Percentiles rank a stretch among this genome's conserved stretches.
Conservation (phyloP, 1,284 basidiomycete genomes). For the Irpex sp. region DNA sequence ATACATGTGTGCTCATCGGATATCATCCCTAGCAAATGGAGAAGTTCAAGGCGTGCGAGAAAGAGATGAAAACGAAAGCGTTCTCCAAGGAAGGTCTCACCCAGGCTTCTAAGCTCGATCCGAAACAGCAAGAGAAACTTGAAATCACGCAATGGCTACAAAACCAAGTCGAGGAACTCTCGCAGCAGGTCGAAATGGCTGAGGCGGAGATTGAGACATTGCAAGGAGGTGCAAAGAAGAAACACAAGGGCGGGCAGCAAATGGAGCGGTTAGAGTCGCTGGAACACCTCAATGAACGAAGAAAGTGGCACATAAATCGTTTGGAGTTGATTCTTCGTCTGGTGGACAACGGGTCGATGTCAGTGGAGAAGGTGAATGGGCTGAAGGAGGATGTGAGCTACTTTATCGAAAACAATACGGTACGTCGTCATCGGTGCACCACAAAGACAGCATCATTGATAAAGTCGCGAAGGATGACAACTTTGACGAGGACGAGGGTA, state of each 20-base stretch:
- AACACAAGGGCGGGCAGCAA: conserved; percentile 64
- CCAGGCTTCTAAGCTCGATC: conserved; percentile 92
- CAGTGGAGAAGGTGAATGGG: conserved; percentile 76
- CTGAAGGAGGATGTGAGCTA: conserved; percentile 96
- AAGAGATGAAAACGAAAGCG: conserved; percentile 99
- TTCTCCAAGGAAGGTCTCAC: conserved; percentile 99
- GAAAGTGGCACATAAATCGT: conserved; percentile 93
- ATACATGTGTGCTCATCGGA: conserved; percentile 13
- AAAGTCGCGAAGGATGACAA: conserved; percentile 76
- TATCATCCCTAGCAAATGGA: conserved; percentile 91
- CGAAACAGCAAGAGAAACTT: conserved; percentile 94
- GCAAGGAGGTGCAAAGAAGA: conserved; percentile 84
- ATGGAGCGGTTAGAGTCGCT: conserved; percentile 80
- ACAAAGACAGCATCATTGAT: no score
- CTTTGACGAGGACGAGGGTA: conserved; percentile 96
- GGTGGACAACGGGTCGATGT: conserved; percentile 90
- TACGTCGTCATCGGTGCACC: conserved; percentile 39
- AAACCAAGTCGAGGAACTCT: conserved; percentile 86
- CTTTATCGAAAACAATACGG: conserved; percentile 95
- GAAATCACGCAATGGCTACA: conserved; percentile 89
- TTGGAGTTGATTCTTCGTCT: conserved; percentile 93
- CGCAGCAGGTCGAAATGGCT: conserved; percentile 89
- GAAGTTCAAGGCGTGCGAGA: conserved; percentile 99
- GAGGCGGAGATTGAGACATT: conserved; percentile 96
- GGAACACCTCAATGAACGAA: conserved; percentile 88